phyloP scores from a whole-genome alignment of 345 rosid genomes.

The Hypericum androsaemum region DNA sequence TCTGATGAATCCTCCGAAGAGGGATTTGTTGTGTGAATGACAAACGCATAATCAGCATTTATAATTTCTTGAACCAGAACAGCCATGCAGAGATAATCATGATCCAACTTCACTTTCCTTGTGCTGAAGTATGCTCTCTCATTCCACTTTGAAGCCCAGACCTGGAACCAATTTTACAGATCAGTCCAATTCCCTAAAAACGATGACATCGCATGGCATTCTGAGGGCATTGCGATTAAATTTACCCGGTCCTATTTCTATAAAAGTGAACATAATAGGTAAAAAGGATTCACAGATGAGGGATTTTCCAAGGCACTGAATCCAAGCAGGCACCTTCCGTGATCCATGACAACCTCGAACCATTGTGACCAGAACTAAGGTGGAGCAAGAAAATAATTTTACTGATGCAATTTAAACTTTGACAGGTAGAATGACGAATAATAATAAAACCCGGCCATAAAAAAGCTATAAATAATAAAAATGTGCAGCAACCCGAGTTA shows the following conservation, averaged over 20 bases:
- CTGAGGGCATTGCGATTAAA: no score
- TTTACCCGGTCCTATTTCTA: no score
- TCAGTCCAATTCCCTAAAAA: slow-evolving; percentile 3
- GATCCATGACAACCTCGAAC: no score
- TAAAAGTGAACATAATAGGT: no score
- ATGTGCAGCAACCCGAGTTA: neutral
- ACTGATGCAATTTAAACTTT: neutral
- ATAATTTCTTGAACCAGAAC: slow-evolving; percentile 95
- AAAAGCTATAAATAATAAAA: neutral
- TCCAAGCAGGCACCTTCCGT: no score
- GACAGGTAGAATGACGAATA: no score
- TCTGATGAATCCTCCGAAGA: slow-evolving; percentile 85
- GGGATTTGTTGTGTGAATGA: slow-evolving; percentile 96
- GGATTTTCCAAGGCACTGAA: no score
- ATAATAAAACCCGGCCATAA: no score
- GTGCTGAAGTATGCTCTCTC: slow-evolving; percentile 98
- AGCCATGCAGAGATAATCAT: slow-evolving; percentile 95
- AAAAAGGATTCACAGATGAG: no score
- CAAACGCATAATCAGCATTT: slow-evolving; percentile 93
- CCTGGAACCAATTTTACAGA: slow-evolving; percentile 34
- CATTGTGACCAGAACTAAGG: no score
- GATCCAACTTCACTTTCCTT: slow-evolving; percentile 75
- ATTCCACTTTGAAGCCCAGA: slow-evolving; percentile 99
- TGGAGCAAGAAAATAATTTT: slow-evolving; percentile 4
- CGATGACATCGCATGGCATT: no score